Conservation (phyloP, 495 filamentous ascomycete genomes). For the Penicillium macrosclerotiorum region DNA sequence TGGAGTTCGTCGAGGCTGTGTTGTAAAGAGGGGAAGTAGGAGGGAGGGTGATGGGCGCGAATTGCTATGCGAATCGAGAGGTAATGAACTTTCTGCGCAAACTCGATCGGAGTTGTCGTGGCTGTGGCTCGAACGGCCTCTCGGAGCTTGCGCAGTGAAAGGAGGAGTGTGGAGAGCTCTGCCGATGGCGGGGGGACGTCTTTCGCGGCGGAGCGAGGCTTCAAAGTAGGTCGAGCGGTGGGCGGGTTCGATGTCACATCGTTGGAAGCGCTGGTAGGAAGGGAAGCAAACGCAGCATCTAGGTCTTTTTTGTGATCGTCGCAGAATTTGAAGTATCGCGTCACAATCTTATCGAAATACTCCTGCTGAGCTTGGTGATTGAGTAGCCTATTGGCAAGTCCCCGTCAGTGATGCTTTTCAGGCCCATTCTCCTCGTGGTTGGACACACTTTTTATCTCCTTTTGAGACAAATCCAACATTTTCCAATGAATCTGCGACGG, state of each 20-base stretch:
- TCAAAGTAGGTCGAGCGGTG: constrained; percentile 23
- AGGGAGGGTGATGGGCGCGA: constrained; percentile 72
- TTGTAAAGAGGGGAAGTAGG: constrained; percentile 84
- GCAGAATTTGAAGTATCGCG: constrained; percentile 86
- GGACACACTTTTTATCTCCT: constrained; percentile 68
- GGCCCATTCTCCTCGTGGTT: background rate
- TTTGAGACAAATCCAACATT: constrained; percentile 82
- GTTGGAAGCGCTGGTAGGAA: constrained; percentile 47
- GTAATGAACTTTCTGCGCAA: constrained; percentile 66
- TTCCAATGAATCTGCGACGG: constrained; percentile 71
- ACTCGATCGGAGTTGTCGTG: constrained; percentile 57
- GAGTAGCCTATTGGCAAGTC: constrained; percentile 62
- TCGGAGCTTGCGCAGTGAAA: constrained; percentile 85
- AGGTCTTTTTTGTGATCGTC: constrained; percentile 67
- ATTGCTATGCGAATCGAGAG: constrained; percentile 85
- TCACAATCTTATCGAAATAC: constrained; percentile 82
- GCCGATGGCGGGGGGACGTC: constrained; percentile 35
- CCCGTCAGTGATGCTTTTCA: constrained; percentile 5
- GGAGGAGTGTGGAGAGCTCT: constrained; percentile 59
- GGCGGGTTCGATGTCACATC: constrained; percentile 44
- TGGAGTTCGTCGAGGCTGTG: constrained; percentile 75
- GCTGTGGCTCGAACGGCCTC: constrained; percentile 74
- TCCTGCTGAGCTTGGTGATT: constrained; percentile 71
- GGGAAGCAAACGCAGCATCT: constrained; percentile 67
- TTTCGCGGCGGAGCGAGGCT: constrained; percentile 19